Percentiles rank a stretch among this genome's conserved stretches.
These are phyloP conservation scores for Pyrrhoderma noxium DNA, from an alignment of 1,284 basidiomycete species.

Conservation along the genomic window DNA sequence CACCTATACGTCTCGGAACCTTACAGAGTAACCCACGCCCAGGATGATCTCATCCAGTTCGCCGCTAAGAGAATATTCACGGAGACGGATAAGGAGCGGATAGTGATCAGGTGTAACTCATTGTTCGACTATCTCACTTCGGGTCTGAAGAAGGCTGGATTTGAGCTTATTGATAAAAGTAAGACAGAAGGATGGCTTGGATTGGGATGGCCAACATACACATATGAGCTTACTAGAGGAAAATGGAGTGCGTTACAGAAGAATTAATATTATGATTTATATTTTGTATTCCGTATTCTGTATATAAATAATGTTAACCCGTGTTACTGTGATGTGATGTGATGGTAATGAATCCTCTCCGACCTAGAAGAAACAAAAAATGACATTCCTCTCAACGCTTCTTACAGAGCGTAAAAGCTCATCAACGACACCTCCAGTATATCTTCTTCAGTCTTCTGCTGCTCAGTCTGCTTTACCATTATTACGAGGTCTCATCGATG, in stretches of 20 bases:
- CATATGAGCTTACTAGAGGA: conserved; percentile 34
- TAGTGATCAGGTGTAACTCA: conserved; percentile 43
- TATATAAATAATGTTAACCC: too few relatives aligned
- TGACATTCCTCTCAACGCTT: conserved; percentile 28
- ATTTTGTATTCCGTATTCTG: too few relatives aligned
- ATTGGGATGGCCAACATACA: conserved; percentile 54
- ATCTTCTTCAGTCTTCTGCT: conserved; percentile 55
- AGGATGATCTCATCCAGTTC: conserved; percentile 57
- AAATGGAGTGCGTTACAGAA: conserved; percentile 30
- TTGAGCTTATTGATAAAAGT: conserved; percentile 37
- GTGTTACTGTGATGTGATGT: too few relatives aligned
- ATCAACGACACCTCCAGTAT: conserved; percentile 30
- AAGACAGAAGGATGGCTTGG: conserved; percentile 38
- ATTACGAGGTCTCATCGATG: conserved; percentile 35
- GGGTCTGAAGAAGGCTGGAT: conserved; percentile 44
- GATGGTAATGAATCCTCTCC: too few relatives aligned
- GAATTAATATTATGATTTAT: too few relatives aligned
- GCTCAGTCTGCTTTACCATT: conserved; percentile 57
- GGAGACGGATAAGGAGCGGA: conserved; percentile 33
- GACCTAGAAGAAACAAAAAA: background rate
- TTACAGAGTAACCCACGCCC: conserved; percentile 49
- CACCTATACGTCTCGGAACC: conserved; percentile 69
- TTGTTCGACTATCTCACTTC: conserved; percentile 44
- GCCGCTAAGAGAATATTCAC: conserved; percentile 54
- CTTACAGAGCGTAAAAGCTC: conserved; percentile 29